Conservation (phyloP, 129 eudicot species). For the Flaveria ramosissima region DNA sequence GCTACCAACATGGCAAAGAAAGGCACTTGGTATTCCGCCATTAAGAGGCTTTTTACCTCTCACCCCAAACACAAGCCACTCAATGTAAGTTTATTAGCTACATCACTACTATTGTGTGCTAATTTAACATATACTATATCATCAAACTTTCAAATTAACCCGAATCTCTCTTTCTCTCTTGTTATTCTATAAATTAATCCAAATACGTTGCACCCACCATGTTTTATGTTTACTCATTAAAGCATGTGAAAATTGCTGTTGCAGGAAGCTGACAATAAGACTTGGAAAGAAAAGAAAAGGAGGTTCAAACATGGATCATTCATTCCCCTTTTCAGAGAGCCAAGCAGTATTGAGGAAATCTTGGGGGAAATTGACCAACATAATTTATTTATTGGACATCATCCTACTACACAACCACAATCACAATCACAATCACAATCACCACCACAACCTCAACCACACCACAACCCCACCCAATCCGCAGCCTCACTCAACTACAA, state of each 20-base stretch:
- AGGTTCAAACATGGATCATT: constrained; percentile 69
- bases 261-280: constrained; percentile 63
- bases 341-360: constrained; percentile 95
- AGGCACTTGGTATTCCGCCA: constrained; percentile 95
- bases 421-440: constrained; percentile 25
- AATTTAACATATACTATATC: too few relatives aligned
- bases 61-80: constrained; percentile 44
- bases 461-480: background rate
- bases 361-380: constrained; percentile 84
- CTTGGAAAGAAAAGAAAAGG: constrained; percentile 57
- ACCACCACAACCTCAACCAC: background rate
- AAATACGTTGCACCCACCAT: background rate
- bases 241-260: background rate
- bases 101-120: background rate
- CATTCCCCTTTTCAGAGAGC: constrained; percentile 82
- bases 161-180: too few relatives aligned
- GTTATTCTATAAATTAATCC: background rate
- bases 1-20: constrained; percentile 82
- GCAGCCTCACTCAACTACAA: background rate
- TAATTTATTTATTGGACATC: constrained; percentile 42
- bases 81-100: constrained; percentile 56
- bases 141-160: too few relatives aligned
- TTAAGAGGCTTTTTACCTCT: constrained; percentile 73
- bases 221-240: background rate
- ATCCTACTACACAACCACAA: constrained; percentile 44